Evolutionary conservation across 176 grass and related monocot species (phyloP), one percentile per base, ranked within the genome.

Genomic region (Lolium perenne): DNA sequence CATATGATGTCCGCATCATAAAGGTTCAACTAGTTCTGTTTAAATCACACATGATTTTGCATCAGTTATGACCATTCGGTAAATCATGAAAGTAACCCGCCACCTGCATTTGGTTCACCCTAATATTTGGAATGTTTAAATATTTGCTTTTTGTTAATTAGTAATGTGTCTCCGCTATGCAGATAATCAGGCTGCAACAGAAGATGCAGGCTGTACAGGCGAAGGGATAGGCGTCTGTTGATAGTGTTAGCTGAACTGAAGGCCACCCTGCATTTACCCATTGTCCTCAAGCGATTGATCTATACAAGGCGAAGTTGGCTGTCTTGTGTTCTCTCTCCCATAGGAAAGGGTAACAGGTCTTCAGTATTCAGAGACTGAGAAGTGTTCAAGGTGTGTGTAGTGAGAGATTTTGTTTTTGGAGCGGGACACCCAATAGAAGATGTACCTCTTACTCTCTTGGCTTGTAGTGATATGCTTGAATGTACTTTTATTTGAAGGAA

Each of bases 141-240:
- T 78, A 43, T 82, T 85, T 65, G 73, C 7, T 81, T 21, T 71
- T 85, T 71, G 6, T 71, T 69, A 17, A 35, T 35, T 35, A 35
- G 32, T 35, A 35, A 25, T 21, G 72, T 64, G 5, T 26, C 63
- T 79, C 38, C 49, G 20, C 49, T 70, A 41, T 86, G 71, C 88
- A 98, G 96, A 92, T 95, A 76, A 83, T 98, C 71, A 94, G 91
- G 83, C 87, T 95, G 85, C 96, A 98, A 84, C 96, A 98, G 63
- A 98, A 90, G 86, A 92, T 98, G 80, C 96, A 98, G 78, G 78
- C 82, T 77, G 86, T 93, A 70, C 93, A 95, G 74, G 21, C 92
- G 47, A 98, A 94, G 83, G 77, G 84, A 20, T 94, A 95, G 74
- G 5, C 72, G 43, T 74, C 56, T 20, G 5, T 41, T n/a, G 16